Evolutionary conservation across 345 rosid genomes (phyloP).

Genomic region (Cardamine occulta): DNA sequence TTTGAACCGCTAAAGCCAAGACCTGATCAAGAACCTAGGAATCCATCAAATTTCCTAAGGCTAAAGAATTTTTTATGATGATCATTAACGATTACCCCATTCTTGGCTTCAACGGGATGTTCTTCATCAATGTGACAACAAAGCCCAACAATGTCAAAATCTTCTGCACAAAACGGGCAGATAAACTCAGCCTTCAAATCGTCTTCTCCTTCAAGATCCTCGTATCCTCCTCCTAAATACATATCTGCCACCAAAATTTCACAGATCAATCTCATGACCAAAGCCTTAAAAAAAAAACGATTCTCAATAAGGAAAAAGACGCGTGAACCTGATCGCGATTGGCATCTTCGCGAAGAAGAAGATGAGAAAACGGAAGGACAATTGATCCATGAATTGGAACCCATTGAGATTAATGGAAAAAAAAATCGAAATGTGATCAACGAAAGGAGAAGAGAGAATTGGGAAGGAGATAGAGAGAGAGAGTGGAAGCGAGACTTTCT

Average conservation of each 20-base stretch:
- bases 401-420: conserved; percentile 31
- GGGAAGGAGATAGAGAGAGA: conserved; percentile 34
- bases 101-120: conserved; percentile 81
- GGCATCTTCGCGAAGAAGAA: conserved; percentile 36
- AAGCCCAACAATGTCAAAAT: conserved; percentile 83
- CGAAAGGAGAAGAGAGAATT: conserved; percentile 9
- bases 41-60: not conserved
- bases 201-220: conserved; percentile 64
- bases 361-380: conserved; percentile 44
- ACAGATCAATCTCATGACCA: conserved; percentile 16
- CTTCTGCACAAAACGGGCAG: conserved; percentile 85
- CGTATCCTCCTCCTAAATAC: conserved; percentile 56
- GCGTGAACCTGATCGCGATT: conserved; percentile 43
- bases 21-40: conserved; percentile 15
- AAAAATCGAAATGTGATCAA: conserved; percentile 13
- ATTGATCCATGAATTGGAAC: conserved; percentile 44
- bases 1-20: not conserved
- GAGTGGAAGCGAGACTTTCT: conserved; percentile 42
- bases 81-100: conserved; percentile 58
- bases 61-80: not conserved
- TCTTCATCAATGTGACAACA: conserved; percentile 90
- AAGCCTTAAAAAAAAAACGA: too few species aligned
- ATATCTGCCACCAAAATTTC: conserved; percentile 49
- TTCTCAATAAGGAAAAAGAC: not conserved
- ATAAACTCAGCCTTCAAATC: conserved; percentile 66